Evolutionary conservation across 192 early-diverging fungal genomes (phyloP), one percentile per base, ranked within the genome.

Genomic region (Tieghemiomyces parasiticus): DNA sequence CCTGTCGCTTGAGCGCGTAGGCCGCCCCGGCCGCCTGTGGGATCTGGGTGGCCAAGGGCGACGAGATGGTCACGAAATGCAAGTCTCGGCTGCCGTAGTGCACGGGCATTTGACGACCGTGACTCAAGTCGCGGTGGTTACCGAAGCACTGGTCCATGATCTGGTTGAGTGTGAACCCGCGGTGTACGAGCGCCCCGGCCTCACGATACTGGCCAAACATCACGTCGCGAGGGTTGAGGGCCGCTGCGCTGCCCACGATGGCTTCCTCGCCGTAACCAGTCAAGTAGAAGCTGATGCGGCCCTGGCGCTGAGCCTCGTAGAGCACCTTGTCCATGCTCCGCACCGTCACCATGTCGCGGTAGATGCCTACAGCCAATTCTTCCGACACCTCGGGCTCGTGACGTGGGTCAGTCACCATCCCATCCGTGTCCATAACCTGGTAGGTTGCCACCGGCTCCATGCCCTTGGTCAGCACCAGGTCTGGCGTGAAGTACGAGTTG

Each of bases 141-240:
- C 87, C 84, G 70, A 90, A 95, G 68, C 91, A 94, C 76, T 99
- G 95, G 75, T 93, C 89, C 86, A 99, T 93, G 71, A 91, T 88
- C 67, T 94, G 79, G 63, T 92, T 83, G 31, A 96, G 60, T 1
- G 92, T 87, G 65, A 99, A 94, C 53, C 93, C 95, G 60, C 95
- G 87, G 74, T 95, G 91, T 66, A 99, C 67, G 48, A 99, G 67
- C 4, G 90, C 89, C 16, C 90, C 92, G 10, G 92, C 87, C 67
- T 99, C 95, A 64, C 95, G 88, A 70, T 99, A 99, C 79, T 96
- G 52, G n/a, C 95, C 95, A 73, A 87, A 93, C n/a, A 99, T 78
- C 14, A 89, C 81, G 65, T 99, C 95, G 42, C 88, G 84, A 28
- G 76, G 65, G 6, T 82, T 74, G 20, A 99, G 69, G 24, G 92